Base-by-base conservation (phyloP, 805 yeast genomes). In the Metschnikowia continentalis region DNA sequence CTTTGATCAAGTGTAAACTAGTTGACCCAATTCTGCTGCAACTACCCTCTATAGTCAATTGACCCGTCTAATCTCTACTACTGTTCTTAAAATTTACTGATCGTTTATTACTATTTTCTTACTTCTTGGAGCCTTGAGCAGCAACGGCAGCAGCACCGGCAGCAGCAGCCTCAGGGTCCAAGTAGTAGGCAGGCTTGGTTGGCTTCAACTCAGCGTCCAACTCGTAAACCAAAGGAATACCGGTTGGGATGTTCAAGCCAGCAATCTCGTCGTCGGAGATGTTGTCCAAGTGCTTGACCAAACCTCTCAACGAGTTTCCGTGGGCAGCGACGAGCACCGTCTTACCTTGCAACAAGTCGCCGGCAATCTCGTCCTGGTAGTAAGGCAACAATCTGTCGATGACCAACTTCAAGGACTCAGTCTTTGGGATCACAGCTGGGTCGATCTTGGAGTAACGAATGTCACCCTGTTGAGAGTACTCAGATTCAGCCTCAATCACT, bases 91-190 rank as follows among this genome's bases (percentile, higher is more conserved):
- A 26, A 26, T 32, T 22, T 5, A 19, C 41, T 19, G 11, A 3
- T 38, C 3, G 10, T 38, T 32, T 22, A 13, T 23, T 39, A 15
- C 19, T 15, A n/a, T 35, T n/a, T 15, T 14, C 10, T 39, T 46
- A 38, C 61, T 71, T 70, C 69, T 73, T 73, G 35, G 71, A 60
- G 39, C 98, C 98, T 80, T 91, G 98, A 65, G 89, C 89, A 65
- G 97, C 98, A 64, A 91, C 98, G 54, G 97, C 97, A 69, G 97
- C 97, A 61, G 97, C 98, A 81, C 98, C 98, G 50, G 97, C 97
- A 59, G 91, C 96, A 67, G 98, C 98, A 67, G 97, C 98, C 79
- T 90, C 97, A 67, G 98, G 98, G 78, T 91, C 98, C 76, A 91
- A 86, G 85, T 91, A 91, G 83, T 91, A 90, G 64, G 95, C 84